These are phyloP conservation scores for Phytophthora uliginosa DNA, from an alignment of 352 stramenopile species.

Conservation along the genomic window DNA sequence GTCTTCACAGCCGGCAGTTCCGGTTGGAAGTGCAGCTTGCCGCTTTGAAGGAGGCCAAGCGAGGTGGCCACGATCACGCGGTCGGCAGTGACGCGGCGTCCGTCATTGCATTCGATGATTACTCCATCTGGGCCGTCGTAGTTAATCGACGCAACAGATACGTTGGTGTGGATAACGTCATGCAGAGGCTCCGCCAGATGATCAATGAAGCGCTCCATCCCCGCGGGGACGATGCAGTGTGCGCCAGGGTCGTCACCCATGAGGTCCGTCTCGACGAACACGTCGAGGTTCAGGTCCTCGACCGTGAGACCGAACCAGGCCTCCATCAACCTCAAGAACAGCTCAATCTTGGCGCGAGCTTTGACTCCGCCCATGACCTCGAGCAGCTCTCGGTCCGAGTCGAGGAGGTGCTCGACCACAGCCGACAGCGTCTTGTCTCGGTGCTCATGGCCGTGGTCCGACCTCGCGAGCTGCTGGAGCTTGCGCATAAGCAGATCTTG, in stretches of 20 bases:
- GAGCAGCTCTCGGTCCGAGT: constrained; percentile 36
- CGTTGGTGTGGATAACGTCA: constrained; percentile 50
- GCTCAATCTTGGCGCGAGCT: constrained; percentile 22
- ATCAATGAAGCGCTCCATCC: constrained; percentile 69
- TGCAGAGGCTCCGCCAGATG: constrained; percentile 41
- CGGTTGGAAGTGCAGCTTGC: constrained; percentile 61
- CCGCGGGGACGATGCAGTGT: constrained; percentile 60
- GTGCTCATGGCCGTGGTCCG: constrained; percentile 12
- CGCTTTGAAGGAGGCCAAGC: constrained; percentile 60
- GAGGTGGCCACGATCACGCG: constrained; percentile 67
- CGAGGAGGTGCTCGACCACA: constrained; percentile 48
- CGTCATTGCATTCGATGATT: constrained; percentile 46
- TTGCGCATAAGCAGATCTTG: constrained; percentile 57
- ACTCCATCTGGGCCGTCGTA: constrained; percentile 40
- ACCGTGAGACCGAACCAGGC: constrained; percentile 59
- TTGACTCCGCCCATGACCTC: constrained; percentile 29
- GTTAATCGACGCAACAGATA: constrained; percentile 40
- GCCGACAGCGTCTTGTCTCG: constrained; percentile 41
- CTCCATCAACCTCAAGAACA: constrained; percentile 55
- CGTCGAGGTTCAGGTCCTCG: constrained; percentile 43
- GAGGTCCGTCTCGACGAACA: constrained; percentile 39
- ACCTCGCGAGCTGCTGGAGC: constrained; percentile 49
- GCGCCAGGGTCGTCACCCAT: constrained; percentile 58
- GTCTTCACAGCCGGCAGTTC: constrained; percentile 57
- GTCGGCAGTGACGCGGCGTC: constrained; percentile 40